These are phyloP conservation scores for Talaromyces sp. DNA, from an alignment of 2,329 filamentous ascomycete species.

Conservation along the genomic window DNA sequence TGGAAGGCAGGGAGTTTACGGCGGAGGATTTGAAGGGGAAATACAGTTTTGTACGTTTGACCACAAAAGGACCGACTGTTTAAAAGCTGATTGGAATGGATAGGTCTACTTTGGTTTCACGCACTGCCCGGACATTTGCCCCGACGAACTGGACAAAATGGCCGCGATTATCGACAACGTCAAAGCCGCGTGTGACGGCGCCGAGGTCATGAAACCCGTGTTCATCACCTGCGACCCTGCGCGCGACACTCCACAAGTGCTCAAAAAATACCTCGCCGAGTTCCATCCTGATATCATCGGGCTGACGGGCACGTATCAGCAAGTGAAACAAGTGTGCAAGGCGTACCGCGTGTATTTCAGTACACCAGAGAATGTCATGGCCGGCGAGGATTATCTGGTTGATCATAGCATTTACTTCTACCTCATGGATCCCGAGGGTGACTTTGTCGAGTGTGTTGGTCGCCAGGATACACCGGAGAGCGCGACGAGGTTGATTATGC, in stretches of 20 bases:
- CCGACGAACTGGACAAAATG: slow-evolving; percentile 99
- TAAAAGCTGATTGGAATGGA: slow-evolving; percentile 4
- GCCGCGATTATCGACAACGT: slow-evolving; percentile 81
- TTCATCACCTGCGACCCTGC: slow-evolving; percentile 96
- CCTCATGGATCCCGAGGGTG: slow-evolving; percentile 95
- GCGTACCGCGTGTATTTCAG: slow-evolving; percentile 96
- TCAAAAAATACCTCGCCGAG: slow-evolving; percentile 81
- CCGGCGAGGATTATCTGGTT: slow-evolving; percentile 92
- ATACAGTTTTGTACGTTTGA: slow-evolving; percentile 55
- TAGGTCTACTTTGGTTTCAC: slow-evolving; percentile 98
- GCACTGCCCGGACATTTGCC: slow-evolving; percentile 97
- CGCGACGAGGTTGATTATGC: slow-evolving; percentile 74
- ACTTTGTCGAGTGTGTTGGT: slow-evolving; percentile 96
- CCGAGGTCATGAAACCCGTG: slow-evolving; percentile 60
- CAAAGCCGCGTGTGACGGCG: slow-evolving; percentile 30
- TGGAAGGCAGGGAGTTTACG: slow-evolving; percentile 71
- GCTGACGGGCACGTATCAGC: slow-evolving; percentile 85
- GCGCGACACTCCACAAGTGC: slow-evolving; percentile 76
- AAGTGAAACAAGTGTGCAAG: slow-evolving; percentile 92
- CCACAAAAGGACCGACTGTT: not conserved
- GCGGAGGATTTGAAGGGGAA: slow-evolving; percentile 79
- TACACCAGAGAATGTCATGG: slow-evolving; percentile 79
- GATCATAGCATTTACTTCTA: slow-evolving; percentile 99
- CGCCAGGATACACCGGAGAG: slow-evolving; percentile 87
- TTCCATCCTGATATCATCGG: slow-evolving; percentile 85